Conservation (phyloP, 2,329 filamentous ascomycete genomes). For the Alternaria panax region DNA sequence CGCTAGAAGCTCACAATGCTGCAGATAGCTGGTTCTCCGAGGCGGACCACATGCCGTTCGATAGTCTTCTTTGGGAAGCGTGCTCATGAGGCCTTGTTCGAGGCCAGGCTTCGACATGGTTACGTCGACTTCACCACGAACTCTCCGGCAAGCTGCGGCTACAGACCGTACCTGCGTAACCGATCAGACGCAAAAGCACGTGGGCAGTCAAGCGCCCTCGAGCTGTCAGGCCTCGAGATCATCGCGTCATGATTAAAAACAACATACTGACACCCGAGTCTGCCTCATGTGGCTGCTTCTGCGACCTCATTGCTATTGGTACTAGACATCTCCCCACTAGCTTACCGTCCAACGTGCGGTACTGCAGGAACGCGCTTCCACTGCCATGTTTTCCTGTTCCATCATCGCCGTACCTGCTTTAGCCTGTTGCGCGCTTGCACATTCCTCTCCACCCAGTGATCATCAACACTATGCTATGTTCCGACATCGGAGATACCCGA, state of each 20-base stretch:
- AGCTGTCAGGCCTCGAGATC: neutral
- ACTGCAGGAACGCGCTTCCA: slow-evolving; percentile 15
- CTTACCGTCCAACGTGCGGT: neutral
- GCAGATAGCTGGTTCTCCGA: neutral
- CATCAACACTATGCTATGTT: neutral
- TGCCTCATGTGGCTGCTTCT: slow-evolving; percentile 8
- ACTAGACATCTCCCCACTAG: neutral
- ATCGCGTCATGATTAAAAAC: slow-evolving; percentile 3
- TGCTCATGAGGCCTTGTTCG: slow-evolving; percentile 1
- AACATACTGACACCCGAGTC: neutral
- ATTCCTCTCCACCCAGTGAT: neutral
- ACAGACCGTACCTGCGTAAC: neutral
- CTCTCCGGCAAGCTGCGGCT: neutral
- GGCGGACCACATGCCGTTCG: slow-evolving; percentile 6
- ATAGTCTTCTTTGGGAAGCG: neutral
- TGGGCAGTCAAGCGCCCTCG: neutral
- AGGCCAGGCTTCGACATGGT: neutral
- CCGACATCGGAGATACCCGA: neutral
- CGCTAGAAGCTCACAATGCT: neutral
- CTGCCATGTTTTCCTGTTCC: slow-evolving; percentile 3
- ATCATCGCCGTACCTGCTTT: slow-evolving; percentile 19
- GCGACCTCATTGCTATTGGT: slow-evolving; percentile 6
- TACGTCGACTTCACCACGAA: neutral
- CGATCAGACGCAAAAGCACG: slow-evolving; percentile 1
- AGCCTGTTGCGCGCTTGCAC: neutral